Percentiles rank a stretch among this genome's conserved stretches.
These are phyloP conservation scores for Cylindricascospora bacillispora DNA, from an alignment of 1,139 yeast genomes.

Conservation along the genomic window DNA sequence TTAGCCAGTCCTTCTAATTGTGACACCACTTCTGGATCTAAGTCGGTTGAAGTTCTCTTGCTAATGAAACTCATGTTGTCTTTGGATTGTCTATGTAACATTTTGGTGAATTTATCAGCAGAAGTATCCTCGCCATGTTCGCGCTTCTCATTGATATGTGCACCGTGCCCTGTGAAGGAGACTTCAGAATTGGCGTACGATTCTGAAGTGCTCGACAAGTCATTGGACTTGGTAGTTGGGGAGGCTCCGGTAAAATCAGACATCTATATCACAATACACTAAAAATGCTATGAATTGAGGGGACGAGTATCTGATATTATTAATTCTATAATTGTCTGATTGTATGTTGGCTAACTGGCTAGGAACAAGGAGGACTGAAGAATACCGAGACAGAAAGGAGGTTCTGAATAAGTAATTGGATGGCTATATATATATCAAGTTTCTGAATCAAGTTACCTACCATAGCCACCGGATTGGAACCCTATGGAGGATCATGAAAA, in stretches of 20 bases:
- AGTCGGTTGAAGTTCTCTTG: conserved; percentile 2
- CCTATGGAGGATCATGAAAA: no score
- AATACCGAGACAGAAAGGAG: background rate
- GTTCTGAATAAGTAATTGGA: background rate
- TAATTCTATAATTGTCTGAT: no score
- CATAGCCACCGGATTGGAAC: conserved; percentile 5
- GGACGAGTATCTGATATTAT: no score
- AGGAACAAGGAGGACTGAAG: no score
- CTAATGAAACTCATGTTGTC: conserved; percentile 1
- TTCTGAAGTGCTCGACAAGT: no score
- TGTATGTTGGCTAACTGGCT: no score
- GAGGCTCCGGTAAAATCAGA: no score
- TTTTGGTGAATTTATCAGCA: conserved; percentile 9
- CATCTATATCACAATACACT: no score
- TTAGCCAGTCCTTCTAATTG: conserved; percentile 16
- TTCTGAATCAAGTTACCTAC: no score
- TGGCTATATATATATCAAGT: no score
- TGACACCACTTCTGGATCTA: conserved; percentile 11
- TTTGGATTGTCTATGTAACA: conserved; percentile 7
- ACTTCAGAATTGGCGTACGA: conserved; percentile 2
- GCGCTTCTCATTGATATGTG: background rate
- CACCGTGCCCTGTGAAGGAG: conserved; percentile 2
- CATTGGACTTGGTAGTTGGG: no score
- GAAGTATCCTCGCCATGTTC: conserved; percentile 7
- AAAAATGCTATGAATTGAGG: no score